phyloP scores from a whole-genome alignment of 768 basidiomycete genomes.

The Mycena venus region DNA sequence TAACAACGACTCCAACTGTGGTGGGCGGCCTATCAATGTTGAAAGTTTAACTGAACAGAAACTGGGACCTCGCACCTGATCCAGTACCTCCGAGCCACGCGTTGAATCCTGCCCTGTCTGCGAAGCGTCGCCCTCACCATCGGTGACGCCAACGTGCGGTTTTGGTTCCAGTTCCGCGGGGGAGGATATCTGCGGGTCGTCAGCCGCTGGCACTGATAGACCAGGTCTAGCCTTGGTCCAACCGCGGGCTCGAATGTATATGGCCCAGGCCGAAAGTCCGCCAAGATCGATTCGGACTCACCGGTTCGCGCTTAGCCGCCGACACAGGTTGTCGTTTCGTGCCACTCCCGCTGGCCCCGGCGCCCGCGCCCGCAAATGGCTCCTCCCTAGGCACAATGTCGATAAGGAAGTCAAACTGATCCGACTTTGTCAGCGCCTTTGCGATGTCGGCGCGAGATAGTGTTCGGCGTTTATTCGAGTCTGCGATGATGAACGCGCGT shows the following conservation, averaged over 20 bases:
- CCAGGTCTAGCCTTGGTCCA: not conserved
- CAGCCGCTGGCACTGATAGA: not conserved
- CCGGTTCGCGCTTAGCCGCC: constrained; percentile 25
- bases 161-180: constrained; percentile 6
- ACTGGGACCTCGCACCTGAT: not conserved
- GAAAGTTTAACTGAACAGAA: not conserved
- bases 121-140: not conserved
- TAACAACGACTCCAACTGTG: constrained; percentile 12
- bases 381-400: constrained; percentile 95
- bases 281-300: constrained; percentile 5
- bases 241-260: no score
- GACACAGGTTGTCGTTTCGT: constrained; percentile 5
- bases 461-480: constrained; percentile 96
- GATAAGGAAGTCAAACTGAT: constrained; percentile 98
- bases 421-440: constrained; percentile 90
- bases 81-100: constrained; percentile 10
- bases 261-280: not conserved
- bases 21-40: not conserved
- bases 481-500: constrained; percentile 94
- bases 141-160: not conserved
- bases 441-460: constrained; percentile 94
- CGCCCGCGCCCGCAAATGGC: constrained; percentile 34
- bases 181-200: constrained; percentile 9
- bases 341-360: not conserved
- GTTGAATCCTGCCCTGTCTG: not conserved